phyloP scores from a whole-genome alignment of 1,284 basidiomycete species.

The Marasmius sp. region DNA sequence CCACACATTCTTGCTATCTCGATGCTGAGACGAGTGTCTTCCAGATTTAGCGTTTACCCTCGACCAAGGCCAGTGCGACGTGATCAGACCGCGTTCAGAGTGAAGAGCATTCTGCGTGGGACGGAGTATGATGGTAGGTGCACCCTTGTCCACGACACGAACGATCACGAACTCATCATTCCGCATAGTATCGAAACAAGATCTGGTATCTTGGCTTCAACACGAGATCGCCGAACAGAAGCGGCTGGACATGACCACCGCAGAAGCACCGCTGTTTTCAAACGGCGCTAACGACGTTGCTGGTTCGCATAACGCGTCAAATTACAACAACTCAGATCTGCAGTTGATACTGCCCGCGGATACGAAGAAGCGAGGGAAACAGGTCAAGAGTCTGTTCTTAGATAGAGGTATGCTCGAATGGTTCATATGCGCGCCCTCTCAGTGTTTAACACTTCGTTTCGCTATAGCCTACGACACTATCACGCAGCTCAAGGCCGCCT shows the following conservation, averaged over 20 bases:
- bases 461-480: slow-evolving; percentile 60
- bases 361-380: slow-evolving; percentile 71
- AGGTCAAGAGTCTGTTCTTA: slow-evolving; percentile 65
- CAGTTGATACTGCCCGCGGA: slow-evolving; percentile 64
- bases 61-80: slow-evolving; percentile 56
- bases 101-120: slow-evolving; percentile 77
- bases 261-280: slow-evolving; percentile 47
- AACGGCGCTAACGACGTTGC: slow-evolving; percentile 24
- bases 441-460: no score
- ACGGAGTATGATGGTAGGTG: slow-evolving; percentile 68
- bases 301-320: background rate
- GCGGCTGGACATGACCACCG: slow-evolving; percentile 63
- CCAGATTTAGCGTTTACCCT: slow-evolving; percentile 72
- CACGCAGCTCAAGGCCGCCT: slow-evolving; percentile 52
- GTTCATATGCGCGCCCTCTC: no score
- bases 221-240: slow-evolving; percentile 78
- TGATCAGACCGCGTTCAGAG: slow-evolving; percentile 71
- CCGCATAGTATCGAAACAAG: slow-evolving; percentile 59
- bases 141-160: background rate
- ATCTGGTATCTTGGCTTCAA: slow-evolving; percentile 71
- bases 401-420: slow-evolving; percentile 52
- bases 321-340: slow-evolving; percentile 31
- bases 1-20: slow-evolving; percentile 6
- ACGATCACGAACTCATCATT: background rate
- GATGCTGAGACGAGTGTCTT: background rate